These are phyloP conservation scores for Chaetoceros muelleri DNA, from an alignment of 108 stramenopile genomes.

Conservation along the genomic window DNA sequence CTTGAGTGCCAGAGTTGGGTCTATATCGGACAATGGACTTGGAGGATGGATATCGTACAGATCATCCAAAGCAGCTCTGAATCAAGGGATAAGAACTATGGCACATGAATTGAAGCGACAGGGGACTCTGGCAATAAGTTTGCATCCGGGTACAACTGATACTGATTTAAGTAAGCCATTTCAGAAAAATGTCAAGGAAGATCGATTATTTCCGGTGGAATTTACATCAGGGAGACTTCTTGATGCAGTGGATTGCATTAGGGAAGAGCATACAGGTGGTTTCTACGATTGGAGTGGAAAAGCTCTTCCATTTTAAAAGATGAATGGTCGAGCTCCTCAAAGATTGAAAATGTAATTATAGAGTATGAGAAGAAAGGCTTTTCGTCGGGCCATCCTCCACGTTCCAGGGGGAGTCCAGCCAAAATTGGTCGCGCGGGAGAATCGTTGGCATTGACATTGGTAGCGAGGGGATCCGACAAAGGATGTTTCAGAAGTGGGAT, in stretches of 20 bases:
- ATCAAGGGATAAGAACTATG: conserved; percentile 71
- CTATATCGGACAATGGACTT: conserved; percentile 78
- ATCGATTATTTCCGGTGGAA: conserved; percentile 64
- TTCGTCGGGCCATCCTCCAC: too few relatives aligned
- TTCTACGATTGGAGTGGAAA: conserved; percentile 64
- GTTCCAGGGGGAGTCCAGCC: too few relatives aligned
- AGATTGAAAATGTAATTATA: too few relatives aligned
- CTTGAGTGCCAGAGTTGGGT: conserved; percentile 84
- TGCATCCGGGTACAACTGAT: conserved; percentile 91
- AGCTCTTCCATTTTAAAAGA: conserved; percentile 40
- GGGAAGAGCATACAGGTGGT: conserved; percentile 46
- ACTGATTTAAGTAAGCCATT: conserved; percentile 87
- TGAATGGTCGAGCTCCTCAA: background rate
- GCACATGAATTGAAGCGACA: conserved; percentile 69
- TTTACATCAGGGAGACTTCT: conserved; percentile 55
- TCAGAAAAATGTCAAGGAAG: conserved; percentile 66
- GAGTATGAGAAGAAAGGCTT: too few relatives aligned
- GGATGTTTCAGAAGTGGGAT: background rate
- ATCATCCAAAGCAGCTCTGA: conserved; percentile 82
- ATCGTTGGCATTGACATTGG: background rate
- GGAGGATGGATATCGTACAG: conserved; percentile 94
- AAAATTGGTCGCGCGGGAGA: too few relatives aligned
- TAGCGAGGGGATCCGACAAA: background rate
- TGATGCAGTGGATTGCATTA: conserved; percentile 40
- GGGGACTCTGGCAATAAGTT: conserved; percentile 46